These are phyloP conservation scores for Amanita phalloides DNA, from an alignment of 768 basidiomycete genomes.

Conservation along the genomic window DNA sequence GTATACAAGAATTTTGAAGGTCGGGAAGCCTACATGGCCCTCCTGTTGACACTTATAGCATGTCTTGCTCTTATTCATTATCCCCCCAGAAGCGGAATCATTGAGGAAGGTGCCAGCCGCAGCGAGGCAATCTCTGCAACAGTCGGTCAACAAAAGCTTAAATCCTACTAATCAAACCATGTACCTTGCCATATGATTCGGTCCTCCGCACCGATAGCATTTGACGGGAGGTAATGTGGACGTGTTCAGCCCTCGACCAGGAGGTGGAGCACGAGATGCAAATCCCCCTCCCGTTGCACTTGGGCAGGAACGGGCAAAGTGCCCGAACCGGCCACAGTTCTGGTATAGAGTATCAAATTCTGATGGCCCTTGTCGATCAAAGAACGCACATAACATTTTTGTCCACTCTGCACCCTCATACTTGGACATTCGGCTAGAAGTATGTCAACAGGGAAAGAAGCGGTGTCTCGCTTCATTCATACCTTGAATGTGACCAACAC, in stretches of 20 bases:
- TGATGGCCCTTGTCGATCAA: neutral
- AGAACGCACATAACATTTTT: constrained; percentile 74
- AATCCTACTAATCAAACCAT: constrained; percentile 1
- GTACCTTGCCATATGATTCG: constrained; percentile 80
- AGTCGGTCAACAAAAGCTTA: neutral
- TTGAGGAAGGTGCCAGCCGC: constrained; percentile 46
- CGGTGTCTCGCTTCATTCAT: neutral
- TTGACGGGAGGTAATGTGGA: constrained; percentile 74
- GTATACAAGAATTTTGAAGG: neutral
- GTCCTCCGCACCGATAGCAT: constrained; percentile 84
- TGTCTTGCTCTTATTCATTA: constrained; percentile 59
- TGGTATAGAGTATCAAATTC: constrained; percentile 13
- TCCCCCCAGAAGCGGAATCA: constrained; percentile 30
- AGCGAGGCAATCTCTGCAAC: constrained; percentile 65
- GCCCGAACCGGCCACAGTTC: constrained; percentile 78
- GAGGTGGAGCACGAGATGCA: constrained; percentile 59
- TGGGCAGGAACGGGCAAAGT: constrained; percentile 72
- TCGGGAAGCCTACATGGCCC: constrained; percentile 55
- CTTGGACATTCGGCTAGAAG: constrained; percentile 68
- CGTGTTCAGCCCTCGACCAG: constrained; percentile 65
- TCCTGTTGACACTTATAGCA: constrained; percentile 86
- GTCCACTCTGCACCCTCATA: constrained; percentile 55
- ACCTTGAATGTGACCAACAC: constrained; percentile 81
- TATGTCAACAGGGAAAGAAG: constrained; percentile 1
- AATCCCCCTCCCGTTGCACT: constrained; percentile 35